These are phyloP conservation scores for Picea sitchensis DNA, from an alignment of 75 land plant genomes.

Conservation along the genomic window DNA sequence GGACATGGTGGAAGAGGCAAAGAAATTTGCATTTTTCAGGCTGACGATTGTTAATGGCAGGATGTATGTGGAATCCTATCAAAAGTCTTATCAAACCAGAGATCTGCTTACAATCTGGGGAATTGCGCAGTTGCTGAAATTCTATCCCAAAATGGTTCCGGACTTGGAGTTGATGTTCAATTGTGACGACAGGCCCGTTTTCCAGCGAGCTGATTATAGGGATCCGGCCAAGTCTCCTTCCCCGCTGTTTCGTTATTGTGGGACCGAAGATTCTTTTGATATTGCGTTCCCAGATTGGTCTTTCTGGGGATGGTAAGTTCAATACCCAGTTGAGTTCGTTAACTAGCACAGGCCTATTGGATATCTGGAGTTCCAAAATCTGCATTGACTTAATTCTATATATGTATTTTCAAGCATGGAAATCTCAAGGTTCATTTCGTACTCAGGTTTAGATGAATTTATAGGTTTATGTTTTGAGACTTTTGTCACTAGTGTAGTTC, in stretches of 20 bases:
- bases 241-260: not conserved
- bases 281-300: not conserved
- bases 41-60: conserved; percentile 41
- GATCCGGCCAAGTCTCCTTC: not conserved
- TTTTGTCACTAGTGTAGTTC: too few species aligned
- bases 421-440: too few species aligned
- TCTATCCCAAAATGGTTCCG: conserved; percentile 53
- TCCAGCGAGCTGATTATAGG: too few species aligned
- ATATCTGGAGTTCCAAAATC: too few species aligned
- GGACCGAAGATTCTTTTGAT: not conserved
- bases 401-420: too few species aligned
- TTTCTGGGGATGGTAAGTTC: not conserved
- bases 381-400: too few species aligned
- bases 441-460: too few species aligned
- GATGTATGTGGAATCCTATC: conserved; percentile 32
- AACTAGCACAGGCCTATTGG: too few species aligned
- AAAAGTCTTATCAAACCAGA: conserved; percentile 44
- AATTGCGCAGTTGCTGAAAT: conserved; percentile 42
- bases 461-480: too few species aligned
- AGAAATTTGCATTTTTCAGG: conserved; percentile 28
- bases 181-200: conserved; percentile 43
- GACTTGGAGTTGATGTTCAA: conserved; percentile 68
- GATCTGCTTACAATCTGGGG: conserved; percentile 63
- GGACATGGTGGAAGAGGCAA: conserved; percentile 37
- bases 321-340: too few species aligned